Base-by-base conservation (phyloP, 257 asterid species). In the Mitragyna speciosa region DNA sequence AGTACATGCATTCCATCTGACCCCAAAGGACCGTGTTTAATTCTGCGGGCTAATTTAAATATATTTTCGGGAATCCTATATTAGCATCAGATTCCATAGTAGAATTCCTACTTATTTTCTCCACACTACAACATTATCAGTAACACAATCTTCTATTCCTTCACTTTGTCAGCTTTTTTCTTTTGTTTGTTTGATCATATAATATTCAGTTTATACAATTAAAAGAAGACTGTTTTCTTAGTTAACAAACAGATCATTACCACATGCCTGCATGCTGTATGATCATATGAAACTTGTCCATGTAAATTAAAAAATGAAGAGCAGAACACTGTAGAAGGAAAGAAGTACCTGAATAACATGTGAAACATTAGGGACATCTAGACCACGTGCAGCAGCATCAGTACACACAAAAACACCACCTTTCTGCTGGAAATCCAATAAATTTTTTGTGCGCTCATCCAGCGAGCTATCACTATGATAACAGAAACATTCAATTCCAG, bases 311-410 rank as follows among this genome's bases (percentile, higher is more conserved):
- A 30, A 72, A 22, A 75, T 49, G 24, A 41, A 47, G 33, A 30
- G 9, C 22, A 22, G 14, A 4, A 15, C 4, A 22, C 51, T 9
- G 41, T 47, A 41, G 45, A 66, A 63, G 70, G 67, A 49, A 49
- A 58, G n/a, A 65, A 39, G 81, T 68, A 92, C 99, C 98, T 94
- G 98, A 88, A 96, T 92, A 87, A 96, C 97, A 84, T 96, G 99
- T 41, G 95, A 92, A 77, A 92, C 89, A 84, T 96, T 87, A 49
- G 96, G 97, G 43, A 94, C 88, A 72, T 96, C 98, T 72, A 96
- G 92, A 70, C 99, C 98, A 85, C 98, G 97, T 49, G 99, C 96
- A 79, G 99, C 99, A 80, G 98, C 97, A 89, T 94, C 99, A 0
- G 99, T 94, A 82, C 98, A 96, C 69, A 96, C 97, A 88, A 96